Base-by-base conservation (phyloP, 345 rosid species). In the Alliaria petiolata region DNA sequence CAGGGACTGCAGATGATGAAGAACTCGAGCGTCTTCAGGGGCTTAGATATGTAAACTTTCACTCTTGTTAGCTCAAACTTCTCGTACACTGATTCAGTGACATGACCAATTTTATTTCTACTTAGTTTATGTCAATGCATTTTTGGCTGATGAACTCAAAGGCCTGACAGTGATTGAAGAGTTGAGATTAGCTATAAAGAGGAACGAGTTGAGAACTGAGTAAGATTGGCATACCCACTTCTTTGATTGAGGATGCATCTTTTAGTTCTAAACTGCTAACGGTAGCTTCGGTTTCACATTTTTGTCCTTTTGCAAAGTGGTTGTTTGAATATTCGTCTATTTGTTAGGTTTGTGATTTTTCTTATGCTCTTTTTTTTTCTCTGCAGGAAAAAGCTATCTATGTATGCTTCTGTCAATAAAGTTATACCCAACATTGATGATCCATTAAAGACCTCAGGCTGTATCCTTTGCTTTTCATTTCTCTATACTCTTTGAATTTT, bases 371-470 rank as follows among this genome's bases (percentile, higher is more conserved):
- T n/a, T 26, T 26, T n/a, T n/a, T n/a, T n/a, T n/a, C n/a, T 26
- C 28, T 26, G 74, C 88, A 90, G 95, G 95, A 84, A 67, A 83
- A 83, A 76, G 84, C 95, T 90, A 50, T 85, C 90, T 0, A 85
- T 88, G 89, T 90, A 81, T 76, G 97, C 90, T 25, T n/a, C n/a
- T 44, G 83, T 90, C 45, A 84, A 93, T 4, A 84, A 84, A 46
- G 67, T 86, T 53, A 85, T 88, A 28, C 97, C 97, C 3, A 73
- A 75, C 75, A 75, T 85, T 79, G 87, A 82, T 40, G 84, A 83
- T 57, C 72, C 65, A 52, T 67, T 81, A 44, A 85, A 70, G 81
- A 79, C 82, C 62, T 82, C 84, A 15, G 92, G 89, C 78, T 79
- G 89, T 90, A 86, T 90, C 90, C 92, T 84, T 73, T 30, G 52